Evolutionary conservation across 164 flowering plant species (phyloP), one percentile per base, ranked within the genome.

Genomic region (Dillenia turbinata): DNA sequence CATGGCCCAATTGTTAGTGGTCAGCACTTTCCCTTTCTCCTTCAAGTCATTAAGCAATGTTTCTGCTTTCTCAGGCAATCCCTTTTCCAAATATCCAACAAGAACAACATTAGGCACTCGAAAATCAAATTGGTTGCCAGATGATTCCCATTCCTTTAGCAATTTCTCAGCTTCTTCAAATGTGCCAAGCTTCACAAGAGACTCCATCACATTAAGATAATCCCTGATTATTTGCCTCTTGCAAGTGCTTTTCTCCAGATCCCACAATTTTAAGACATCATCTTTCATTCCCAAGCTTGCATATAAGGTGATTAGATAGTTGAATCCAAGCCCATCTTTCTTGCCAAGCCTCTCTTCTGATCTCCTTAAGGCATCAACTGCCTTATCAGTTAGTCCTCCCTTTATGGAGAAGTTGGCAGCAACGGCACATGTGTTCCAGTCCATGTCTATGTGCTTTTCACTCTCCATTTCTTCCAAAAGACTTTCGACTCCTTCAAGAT

Each of bases 341-440:
- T 59, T 64, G 56, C 66, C 75, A 48, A 87, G 67, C 58, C 64
- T 77, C 54, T 69, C 75, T 72, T 90, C 94, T 14, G 86, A 65
- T 72, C 75, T 81, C 63, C 74, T 73, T 65, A 90, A 70, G 59
- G 75, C 73, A 48, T 50, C 70, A 53, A 64, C 24, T 9, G 90
- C 92, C 68, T 83, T 78, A 10, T 76, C 74, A 8, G 49, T 47
- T 6, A 78, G 73, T n/a, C 76, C 81, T 9, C 75, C 85, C 69
- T 80, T 79, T 40, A 86, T 73, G 56, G 78, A 87, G 56, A 71
- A 69, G 66, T 82, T 79, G 47, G 88, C 92, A 8, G 67, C 87
- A 50, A 72, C 73, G 13, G 89, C 68, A 71, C 84, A 90, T 0
- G 92, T 80, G 65, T 64, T 76, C 94, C 90, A 84, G 71, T 87